Evolutionary conservation across 176 grass and related monocot genomes (phyloP).

Genomic region (Puya raimondii): DNA sequence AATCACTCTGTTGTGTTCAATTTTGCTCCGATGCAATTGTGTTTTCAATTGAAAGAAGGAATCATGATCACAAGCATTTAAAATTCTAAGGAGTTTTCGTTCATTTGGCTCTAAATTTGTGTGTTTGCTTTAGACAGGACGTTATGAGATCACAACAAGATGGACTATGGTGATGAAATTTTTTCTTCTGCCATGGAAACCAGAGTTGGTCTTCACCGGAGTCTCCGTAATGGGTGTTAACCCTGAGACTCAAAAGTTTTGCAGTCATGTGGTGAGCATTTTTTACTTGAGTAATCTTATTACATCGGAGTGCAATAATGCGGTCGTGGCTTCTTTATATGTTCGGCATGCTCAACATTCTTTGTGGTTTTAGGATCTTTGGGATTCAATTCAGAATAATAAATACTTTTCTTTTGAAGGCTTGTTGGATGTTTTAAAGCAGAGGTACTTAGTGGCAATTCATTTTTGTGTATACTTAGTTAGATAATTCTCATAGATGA

Average conservation of each 20-base stretch:
- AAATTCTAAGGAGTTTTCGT: too few relatives aligned
- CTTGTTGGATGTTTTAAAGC: slow-evolving; percentile 57
- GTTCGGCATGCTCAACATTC: background rate
- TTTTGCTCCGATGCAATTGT: background rate
- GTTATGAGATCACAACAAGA: slow-evolving; percentile 82
- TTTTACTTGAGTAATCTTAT: background rate
- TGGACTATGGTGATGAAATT: slow-evolving; percentile 96
- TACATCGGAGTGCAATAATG: background rate
- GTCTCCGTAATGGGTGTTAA: slow-evolving; percentile 80
- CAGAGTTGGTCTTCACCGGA: slow-evolving; percentile 74
- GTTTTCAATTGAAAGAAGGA: too few relatives aligned
- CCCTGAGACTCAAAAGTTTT: slow-evolving; percentile 69
- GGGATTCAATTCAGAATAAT: slow-evolving; percentile 81
- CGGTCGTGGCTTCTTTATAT: background rate
- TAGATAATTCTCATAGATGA: background rate
- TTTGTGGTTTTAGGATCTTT: slow-evolving; percentile 50
- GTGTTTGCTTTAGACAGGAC: slow-evolving; percentile 66
- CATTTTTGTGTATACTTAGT: background rate
- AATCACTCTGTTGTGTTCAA: background rate
- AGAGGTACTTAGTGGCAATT: slow-evolving; percentile 35
- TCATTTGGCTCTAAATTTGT: slow-evolving; percentile 1
- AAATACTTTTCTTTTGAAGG: slow-evolving; percentile 86
- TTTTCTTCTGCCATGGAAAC: slow-evolving; percentile 75
- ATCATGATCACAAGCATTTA: too few relatives aligned
- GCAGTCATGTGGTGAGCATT: slow-evolving; percentile 71